phyloP scores from a whole-genome alignment of 2,329 filamentous ascomycete genomes.

The Aspergillus awamori region DNA sequence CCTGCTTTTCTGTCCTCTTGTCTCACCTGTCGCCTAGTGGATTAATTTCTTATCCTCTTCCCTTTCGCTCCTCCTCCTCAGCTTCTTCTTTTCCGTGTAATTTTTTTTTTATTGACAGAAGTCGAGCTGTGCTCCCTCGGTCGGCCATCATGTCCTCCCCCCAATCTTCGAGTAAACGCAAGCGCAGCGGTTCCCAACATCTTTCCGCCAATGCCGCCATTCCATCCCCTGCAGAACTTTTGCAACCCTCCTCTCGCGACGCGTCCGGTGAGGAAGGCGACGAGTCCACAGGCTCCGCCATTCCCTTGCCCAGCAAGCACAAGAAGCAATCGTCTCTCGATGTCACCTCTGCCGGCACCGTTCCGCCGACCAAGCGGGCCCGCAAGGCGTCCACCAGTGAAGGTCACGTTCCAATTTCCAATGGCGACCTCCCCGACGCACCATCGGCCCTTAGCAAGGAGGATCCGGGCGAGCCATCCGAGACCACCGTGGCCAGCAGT shows the following conservation, averaged over 20 bases:
- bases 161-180: conserved; percentile 71
- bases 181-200: conserved; percentile 60
- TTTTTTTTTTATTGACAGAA: conserved; percentile 18
- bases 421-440: conserved; percentile 22
- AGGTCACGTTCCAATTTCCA: background rate
- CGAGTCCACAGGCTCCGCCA: conserved; percentile 63
- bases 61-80: conserved; percentile 2
- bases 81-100: background rate
- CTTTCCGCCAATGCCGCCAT: conserved; percentile 53
- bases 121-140: conserved; percentile 29
- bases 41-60: conserved; percentile 2
- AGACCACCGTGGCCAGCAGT: conserved; percentile 68
- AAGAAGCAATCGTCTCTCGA: conserved; percentile 58
- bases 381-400: conserved; percentile 56
- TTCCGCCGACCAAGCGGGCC: conserved; percentile 73
- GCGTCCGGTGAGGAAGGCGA: conserved; percentile 80
- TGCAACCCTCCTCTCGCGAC: conserved; percentile 76
- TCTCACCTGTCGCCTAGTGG: background rate
- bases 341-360: conserved; percentile 39
- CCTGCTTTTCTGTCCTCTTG: conserved; percentile 4
- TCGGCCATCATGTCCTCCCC: conserved; percentile 62
- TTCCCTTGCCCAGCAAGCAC: conserved; percentile 49
- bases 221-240: conserved; percentile 60
- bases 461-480: conserved; percentile 70
- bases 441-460: conserved; percentile 47